Base-by-base conservation (phyloP, 345 rosid species). In the Kandelia obovata region DNA sequence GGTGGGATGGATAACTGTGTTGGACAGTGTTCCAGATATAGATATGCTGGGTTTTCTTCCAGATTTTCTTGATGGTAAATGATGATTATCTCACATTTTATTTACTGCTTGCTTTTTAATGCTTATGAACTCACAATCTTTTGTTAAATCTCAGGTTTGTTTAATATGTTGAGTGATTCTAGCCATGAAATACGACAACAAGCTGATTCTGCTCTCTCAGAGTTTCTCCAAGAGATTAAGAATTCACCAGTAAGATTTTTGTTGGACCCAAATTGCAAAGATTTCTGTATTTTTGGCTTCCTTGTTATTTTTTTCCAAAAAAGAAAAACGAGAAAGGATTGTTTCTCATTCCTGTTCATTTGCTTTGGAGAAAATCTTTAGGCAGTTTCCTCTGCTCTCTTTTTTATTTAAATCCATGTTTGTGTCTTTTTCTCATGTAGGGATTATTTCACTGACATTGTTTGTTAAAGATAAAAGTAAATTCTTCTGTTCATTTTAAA, bases 21-120 rank as follows among this genome's bases (percentile, higher is more conserved):
- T 96, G 80, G 98, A 96, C 80, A 96, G 99, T 80, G 99, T 96
- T 81, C 99, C 99, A 5, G 98, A 96, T 73, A 96, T 96, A 58
- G 99, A 96, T 80, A 96, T 96, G 99, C 92, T 96, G 67, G 99
- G 99, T 62, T 96, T 92, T 79, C 96, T 96, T 73, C 99, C 99
- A 32, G 99, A 96, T 86, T 96, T 96, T 83, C 98, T 96, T 5
- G 99, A 96, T 85, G 99, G 99, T 96, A 89, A 81, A 46, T 17
- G 66, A 63, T 66, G 31, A 70, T 69, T 60, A 3, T 43, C 68
- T 70, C 30, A 58, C 20, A 11, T 8, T 21, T 19, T 58, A 26
- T 39, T 30, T 58, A 28, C 9, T 60, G 20, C 9, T 49, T 79
- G 52, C 20, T 67, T 31, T 28, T 46, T 49, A 32, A 21, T 66